Conservation (phyloP, 352 stramenopile species). For the Phytophthora pinifolia region DNA sequence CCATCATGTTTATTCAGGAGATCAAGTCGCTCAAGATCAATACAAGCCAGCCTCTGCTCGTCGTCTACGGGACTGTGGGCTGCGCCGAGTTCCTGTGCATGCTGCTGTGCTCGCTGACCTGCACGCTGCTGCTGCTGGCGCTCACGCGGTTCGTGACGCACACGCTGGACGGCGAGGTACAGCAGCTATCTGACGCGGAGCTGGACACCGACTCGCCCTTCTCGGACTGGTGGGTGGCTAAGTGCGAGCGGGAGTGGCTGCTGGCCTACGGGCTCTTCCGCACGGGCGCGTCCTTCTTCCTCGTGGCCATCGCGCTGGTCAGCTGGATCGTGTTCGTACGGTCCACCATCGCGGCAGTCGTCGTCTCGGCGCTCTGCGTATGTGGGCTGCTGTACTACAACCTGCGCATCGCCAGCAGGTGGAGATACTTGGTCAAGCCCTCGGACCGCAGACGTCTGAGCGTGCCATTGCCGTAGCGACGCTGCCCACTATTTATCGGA, state of each 20-base stretch:
- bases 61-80: slow-evolving; percentile 60
- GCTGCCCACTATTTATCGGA: slow-evolving; percentile 14
- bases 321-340: slow-evolving; percentile 64
- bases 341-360: slow-evolving; percentile 37
- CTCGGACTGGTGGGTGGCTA: slow-evolving; percentile 61
- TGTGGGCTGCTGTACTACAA: slow-evolving; percentile 64
- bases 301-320: slow-evolving; percentile 54
- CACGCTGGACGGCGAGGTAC: slow-evolving; percentile 73
- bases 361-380: slow-evolving; percentile 55
- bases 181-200: slow-evolving; percentile 45
- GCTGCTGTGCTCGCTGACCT: slow-evolving; percentile 71
- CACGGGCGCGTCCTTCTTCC: slow-evolving; percentile 56
- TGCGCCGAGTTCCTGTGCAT: slow-evolving; percentile 76
- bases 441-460: slow-evolving; percentile 28
- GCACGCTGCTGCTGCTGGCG: slow-evolving; percentile 67
- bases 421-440: slow-evolving; percentile 73
- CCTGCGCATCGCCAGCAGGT: slow-evolving; percentile 64
- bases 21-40: slow-evolving; percentile 46
- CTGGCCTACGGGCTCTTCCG: slow-evolving; percentile 73
- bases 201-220: slow-evolving; percentile 75
- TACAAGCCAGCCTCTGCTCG: slow-evolving; percentile 49
- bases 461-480: slow-evolving; percentile 20
- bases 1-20: slow-evolving; percentile 75
- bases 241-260: slow-evolving; percentile 77
- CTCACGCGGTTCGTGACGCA: slow-evolving; percentile 79